Base-by-base conservation (phyloP, 2,329 filamentous ascomycete genomes). In the Fusarium sp. region DNA sequence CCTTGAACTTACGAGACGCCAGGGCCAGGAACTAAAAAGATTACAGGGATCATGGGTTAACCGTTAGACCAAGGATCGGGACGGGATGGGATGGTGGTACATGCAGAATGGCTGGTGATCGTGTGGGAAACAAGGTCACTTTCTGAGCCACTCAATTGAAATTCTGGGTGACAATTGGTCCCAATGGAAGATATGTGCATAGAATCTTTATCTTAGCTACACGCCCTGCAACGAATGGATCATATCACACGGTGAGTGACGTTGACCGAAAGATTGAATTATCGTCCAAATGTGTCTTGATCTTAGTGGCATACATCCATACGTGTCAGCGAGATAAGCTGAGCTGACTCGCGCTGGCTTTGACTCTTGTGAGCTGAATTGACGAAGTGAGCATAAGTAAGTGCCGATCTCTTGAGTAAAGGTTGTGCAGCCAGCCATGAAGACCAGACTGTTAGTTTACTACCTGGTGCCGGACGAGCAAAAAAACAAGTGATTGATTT, bases 281-380 rank as follows among this genome's bases (percentile, higher is more conserved):
- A 4, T 39, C 34, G n/a, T 20, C n/a, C 18, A 36, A 38, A 51
- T 38, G 20, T 52, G 32, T 39, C 44, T 59, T 59, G 42, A 47
- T 55, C 39, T 55, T 50, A 38, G 47, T 65, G 48, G 28, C 55
- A 69, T 42, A 32, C 48, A 50, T 57, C 26, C 44, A 50, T 54
- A 57, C 54, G 45, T 56, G 63, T 63, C 65, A 63, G 66, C 56
- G 62, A 68, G 75, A 78, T 77, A 78, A 77, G 76, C 70, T 77
- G 74, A 75, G 76, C 70, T 78, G 75, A 76, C 75, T 77, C 58
- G 66, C 38, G 59, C 62, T 66, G 68, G 66, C 59, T 62, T 69
- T 68, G 72, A 72, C 64, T 52, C 48, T 58, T 56, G 32, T 68
- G 62, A 65, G 70, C 67, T 64, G 73, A 62, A 68, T 50, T 52